phyloP scores from a whole-genome alignment of 176 grass and related monocot species.

The Aegilops longissima region DNA sequence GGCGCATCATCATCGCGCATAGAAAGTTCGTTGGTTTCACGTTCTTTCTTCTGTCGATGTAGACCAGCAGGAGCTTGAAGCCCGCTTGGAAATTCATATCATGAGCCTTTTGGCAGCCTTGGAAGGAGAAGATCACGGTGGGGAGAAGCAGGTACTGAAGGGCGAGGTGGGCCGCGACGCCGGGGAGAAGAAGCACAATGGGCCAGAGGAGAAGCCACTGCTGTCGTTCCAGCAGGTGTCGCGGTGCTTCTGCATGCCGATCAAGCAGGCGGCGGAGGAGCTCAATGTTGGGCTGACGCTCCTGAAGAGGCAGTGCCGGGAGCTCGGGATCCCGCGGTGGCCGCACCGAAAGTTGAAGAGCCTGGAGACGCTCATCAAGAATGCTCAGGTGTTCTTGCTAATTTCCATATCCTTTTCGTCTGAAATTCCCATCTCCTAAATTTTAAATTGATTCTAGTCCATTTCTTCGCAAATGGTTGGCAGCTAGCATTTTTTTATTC shows the following conservation, averaged over 20 bases:
- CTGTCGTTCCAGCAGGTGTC: conserved; percentile 40
- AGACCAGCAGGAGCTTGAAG: conserved; percentile 12
- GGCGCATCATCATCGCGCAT: background rate
- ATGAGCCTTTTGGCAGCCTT: background rate
- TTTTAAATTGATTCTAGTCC: background rate
- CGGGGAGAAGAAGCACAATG: background rate
- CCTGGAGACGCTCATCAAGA: conserved; percentile 45
- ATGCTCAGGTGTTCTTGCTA: conserved; percentile 35
- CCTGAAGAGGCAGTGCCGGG: conserved; percentile 58
- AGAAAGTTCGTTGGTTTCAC: background rate
- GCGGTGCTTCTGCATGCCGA: conserved; percentile 45
- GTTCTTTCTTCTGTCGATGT: background rate
- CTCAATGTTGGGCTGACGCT: conserved; percentile 50
- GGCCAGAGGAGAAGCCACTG: conserved; percentile 6
- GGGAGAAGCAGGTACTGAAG: background rate
- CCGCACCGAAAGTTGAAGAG: conserved; percentile 65
- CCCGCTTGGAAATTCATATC: background rate
- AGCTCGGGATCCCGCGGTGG: conserved; percentile 51
- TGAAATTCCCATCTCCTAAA: background rate
- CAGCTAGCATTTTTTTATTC: background rate
- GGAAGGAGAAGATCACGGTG: background rate
- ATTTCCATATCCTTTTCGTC: background rate
- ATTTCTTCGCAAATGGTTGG: background rate
- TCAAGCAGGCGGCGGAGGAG: conserved; percentile 52
- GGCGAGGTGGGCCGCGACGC: background rate